A percentile compares a stretch with the other conserved stretches of the same genome.
These are phyloP conservation scores for Trichosporon inkin DNA, from an alignment of 1,284 basidiomycete species.

Conservation along the genomic window DNA sequence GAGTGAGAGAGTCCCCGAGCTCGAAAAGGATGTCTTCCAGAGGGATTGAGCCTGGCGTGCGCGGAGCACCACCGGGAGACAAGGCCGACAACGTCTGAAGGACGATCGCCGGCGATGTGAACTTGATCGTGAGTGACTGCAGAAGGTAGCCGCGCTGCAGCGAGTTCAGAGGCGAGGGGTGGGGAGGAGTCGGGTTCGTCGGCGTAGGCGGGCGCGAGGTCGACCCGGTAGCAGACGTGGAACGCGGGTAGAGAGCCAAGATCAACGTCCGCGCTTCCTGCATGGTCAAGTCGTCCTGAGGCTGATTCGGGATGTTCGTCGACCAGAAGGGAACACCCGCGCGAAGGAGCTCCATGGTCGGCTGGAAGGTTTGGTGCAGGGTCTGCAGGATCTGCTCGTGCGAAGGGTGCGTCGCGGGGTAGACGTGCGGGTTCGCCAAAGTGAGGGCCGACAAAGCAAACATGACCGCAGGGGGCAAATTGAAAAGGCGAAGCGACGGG, in stretches of 20 bases:
- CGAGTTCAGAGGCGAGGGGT: conserved; percentile 41
- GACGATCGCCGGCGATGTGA: conserved; percentile 48
- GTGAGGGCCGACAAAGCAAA: conserved; percentile 46
- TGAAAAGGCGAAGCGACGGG: conserved; percentile 44
- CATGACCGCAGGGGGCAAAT: conserved; percentile 40
- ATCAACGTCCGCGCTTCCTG: conserved; percentile 47
- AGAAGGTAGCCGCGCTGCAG: conserved; percentile 43
- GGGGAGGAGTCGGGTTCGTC: conserved; percentile 45
- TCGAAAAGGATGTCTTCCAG: conserved; percentile 50
- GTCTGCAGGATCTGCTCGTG: conserved; percentile 37
- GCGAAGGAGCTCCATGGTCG: conserved; percentile 40
- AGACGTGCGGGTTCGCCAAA: conserved; percentile 45
- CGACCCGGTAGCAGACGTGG: conserved; percentile 23
- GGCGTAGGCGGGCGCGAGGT: conserved; percentile 41
- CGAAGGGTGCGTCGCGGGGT: conserved; percentile 36
- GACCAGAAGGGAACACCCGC: conserved; percentile 42
- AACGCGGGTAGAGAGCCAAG: conserved; percentile 44
- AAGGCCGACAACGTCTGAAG: conserved; percentile 46
- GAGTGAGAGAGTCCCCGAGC: conserved; percentile 48
- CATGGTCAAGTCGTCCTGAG: conserved; percentile 41
- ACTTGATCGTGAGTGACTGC: conserved; percentile 44
- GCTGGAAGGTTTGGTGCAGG: conserved; percentile 41
- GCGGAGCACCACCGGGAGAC: conserved; percentile 44
- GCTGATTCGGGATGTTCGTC: conserved; percentile 35
- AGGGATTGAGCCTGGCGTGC: conserved; percentile 37